Percentiles rank a stretch among this genome's conserved stretches.
These are phyloP conservation scores for Rhodotorula graminis DNA, from an alignment of 768 basidiomycete species.

Conservation along the genomic window DNA sequence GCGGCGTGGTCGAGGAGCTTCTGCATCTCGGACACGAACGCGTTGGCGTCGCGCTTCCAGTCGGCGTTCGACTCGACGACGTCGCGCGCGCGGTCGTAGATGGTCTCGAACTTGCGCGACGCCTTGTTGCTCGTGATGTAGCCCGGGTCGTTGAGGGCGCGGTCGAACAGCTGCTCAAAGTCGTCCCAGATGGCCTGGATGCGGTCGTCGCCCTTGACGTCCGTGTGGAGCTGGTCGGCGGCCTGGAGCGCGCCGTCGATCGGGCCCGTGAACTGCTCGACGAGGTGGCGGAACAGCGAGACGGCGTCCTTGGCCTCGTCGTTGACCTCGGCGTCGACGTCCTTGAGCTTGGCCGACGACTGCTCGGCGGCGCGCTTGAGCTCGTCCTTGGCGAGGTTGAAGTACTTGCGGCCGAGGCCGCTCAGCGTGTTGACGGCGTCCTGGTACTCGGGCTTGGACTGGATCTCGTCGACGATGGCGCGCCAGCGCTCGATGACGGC, in stretches of 20 bases:
- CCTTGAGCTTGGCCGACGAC: conserved; percentile 40
- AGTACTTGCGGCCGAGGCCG: conserved; percentile 49
- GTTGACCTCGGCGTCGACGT: conserved; percentile 43
- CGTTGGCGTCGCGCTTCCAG: conserved; percentile 45
- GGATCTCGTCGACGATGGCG: conserved; percentile 46
- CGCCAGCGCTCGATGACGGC: conserved; percentile 45
- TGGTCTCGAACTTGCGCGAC: conserved; percentile 46
- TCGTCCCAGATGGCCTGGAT: conserved; percentile 47
- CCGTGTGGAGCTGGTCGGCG: conserved; percentile 45
- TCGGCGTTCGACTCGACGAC: conserved; percentile 46
- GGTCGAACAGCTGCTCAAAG: conserved; percentile 44
- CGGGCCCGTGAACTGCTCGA: conserved; percentile 48
- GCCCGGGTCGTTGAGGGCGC: conserved; percentile 47
- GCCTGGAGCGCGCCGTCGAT: conserved; percentile 46
- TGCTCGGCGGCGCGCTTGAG: conserved; percentile 41
- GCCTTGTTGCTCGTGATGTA: conserved; percentile 48
- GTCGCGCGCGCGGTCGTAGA: conserved; percentile 49
- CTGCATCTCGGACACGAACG: conserved; percentile 44
- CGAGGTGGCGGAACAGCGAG: conserved; percentile 46
- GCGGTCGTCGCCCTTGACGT: conserved; percentile 48
- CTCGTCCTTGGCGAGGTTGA: conserved; percentile 45
- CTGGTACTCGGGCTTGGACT: conserved; percentile 32
- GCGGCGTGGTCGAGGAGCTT: conserved; percentile 29
- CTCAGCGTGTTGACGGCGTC: conserved; percentile 47
- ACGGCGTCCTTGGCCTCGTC: conserved; percentile 48